A percentile compares a stretch with the other conserved stretches of the same genome.
These are phyloP conservation scores for Xylariaceae sp. DNA, from an alignment of 2,329 filamentous ascomycete species.

Conservation along the genomic window DNA sequence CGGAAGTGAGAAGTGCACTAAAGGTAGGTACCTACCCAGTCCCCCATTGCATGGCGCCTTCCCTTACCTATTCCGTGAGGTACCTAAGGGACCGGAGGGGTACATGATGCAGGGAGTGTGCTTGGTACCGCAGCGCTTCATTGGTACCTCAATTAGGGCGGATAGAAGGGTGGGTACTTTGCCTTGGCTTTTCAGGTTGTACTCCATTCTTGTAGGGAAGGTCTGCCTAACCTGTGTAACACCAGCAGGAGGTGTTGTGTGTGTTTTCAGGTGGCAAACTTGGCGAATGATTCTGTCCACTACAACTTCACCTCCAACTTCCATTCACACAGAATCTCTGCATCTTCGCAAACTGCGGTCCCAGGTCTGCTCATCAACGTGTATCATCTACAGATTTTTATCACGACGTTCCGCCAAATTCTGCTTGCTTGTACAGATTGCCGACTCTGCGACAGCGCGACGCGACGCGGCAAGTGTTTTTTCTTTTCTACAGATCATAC, in stretches of 20 bases:
- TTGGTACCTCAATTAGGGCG: no score
- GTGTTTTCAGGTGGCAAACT: not conserved
- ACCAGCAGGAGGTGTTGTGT: not conserved
- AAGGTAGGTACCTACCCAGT: no score
- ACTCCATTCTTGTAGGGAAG: not conserved
- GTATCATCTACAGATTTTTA: not conserved
- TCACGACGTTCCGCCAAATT: not conserved
- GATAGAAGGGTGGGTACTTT: no score
- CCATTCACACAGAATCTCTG: not conserved
- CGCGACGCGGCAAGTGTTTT: not conserved
- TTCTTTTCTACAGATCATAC: not conserved
- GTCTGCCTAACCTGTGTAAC: not conserved
- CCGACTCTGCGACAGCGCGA: conserved; percentile 3
- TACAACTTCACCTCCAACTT: not conserved
- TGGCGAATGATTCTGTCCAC: not conserved
- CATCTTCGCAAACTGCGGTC: not conserved
- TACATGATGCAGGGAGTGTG: no score
- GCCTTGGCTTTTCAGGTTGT: not conserved
- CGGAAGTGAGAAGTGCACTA: no score
- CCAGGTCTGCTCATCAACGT: not conserved
- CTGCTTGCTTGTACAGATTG: not conserved
- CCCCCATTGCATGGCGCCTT: no score
- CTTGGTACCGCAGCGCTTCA: no score
- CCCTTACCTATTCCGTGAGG: no score
- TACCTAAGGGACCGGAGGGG: no score